A percentile compares a stretch with the other conserved stretches of the same genome.
Conservation (phyloP, 2,329 filamentous ascomycete species). For the Magnaporthales sp. region DNA sequence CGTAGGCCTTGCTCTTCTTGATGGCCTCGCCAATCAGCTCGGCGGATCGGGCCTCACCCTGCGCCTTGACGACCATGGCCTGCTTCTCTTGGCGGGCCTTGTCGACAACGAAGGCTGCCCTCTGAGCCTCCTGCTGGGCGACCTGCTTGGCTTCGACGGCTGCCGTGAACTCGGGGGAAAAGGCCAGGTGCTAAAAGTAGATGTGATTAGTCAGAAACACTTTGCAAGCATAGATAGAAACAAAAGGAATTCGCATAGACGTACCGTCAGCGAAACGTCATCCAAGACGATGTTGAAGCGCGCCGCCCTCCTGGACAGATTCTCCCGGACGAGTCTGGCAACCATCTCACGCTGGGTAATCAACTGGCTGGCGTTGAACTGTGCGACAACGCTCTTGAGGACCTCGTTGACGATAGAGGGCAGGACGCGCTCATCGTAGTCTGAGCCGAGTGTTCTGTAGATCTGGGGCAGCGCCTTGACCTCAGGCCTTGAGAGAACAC, state of each 20-base stretch:
- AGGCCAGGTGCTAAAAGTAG: constrained; percentile 52
- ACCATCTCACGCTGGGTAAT: constrained; percentile 99
- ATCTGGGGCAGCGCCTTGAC: constrained; percentile 89
- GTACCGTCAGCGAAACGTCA: constrained; percentile 91
- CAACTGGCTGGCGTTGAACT: constrained; percentile 97
- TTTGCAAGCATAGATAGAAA: background rate
- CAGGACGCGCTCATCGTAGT: constrained; percentile 95
- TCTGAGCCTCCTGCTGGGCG: constrained; percentile 86
- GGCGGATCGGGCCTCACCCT: constrained; percentile 96
- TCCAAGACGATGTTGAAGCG: constrained; percentile 97
- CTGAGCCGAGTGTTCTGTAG: constrained; percentile 87
- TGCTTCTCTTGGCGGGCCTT: constrained; percentile 99
- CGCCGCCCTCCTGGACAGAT: constrained; percentile 81
- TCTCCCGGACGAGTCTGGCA: constrained; percentile 82
- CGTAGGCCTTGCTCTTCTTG: constrained; percentile 97
- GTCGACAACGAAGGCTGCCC: constrained; percentile 95
- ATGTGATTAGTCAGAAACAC: background rate
- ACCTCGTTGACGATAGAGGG: constrained; percentile 99
- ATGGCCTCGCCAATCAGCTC: constrained; percentile 98
- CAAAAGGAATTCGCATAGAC: background rate
- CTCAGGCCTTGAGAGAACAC: constrained; percentile 88
- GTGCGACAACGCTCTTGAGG: constrained; percentile 94
- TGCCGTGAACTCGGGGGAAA: constrained; percentile 66
- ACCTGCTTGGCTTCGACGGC: constrained; percentile 69
- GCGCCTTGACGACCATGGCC: constrained; percentile 93